Conservation (phyloP, 495 filamentous ascomycete genomes). For the Oidiodendron maius region DNA sequence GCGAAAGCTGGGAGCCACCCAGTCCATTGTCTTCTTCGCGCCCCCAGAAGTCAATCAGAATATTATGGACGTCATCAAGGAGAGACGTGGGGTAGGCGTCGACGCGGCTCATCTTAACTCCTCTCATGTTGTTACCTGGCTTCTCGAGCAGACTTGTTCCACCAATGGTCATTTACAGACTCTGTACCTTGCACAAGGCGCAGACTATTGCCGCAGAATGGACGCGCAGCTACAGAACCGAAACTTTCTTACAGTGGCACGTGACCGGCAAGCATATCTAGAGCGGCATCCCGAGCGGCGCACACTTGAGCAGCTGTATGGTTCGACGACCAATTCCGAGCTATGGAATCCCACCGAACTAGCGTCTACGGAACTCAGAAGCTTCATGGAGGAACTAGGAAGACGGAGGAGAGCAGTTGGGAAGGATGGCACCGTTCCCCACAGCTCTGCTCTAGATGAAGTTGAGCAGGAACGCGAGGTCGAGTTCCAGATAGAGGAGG, state of each 20-base stretch:
- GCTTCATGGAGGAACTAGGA: slow-evolving; percentile 25
- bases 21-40: slow-evolving; percentile 37
- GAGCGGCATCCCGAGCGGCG: slow-evolving; percentile 37
- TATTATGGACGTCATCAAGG: slow-evolving; percentile 22
- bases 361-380: slow-evolving; percentile 13
- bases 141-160: slow-evolving; percentile 54
- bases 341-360: not conserved
- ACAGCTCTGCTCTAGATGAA: slow-evolving; percentile 33
- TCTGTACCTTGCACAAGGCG: slow-evolving; percentile 51
- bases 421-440: slow-evolving; percentile 26
- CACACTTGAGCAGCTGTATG: slow-evolving; percentile 40
- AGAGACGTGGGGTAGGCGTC: slow-evolving; percentile 1
- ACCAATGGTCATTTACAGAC: slow-evolving; percentile 47
- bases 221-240: slow-evolving; percentile 11
- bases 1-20: slow-evolving; percentile 31
- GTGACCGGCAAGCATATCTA: slow-evolving; percentile 31
- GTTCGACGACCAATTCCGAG: slow-evolving; percentile 16
- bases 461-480: slow-evolving; percentile 43
- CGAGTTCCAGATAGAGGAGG: slow-evolving; percentile 31
- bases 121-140: slow-evolving; percentile 39
- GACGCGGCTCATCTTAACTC: slow-evolving; percentile 8
- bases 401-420: slow-evolving; percentile 19
- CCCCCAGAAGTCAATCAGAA: slow-evolving; percentile 39
- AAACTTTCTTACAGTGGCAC: slow-evolving; percentile 22
- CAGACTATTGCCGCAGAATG: slow-evolving; percentile 45